Percentiles rank a stretch among this genome's conserved stretches.
phyloP scores from a whole-genome alignment of 2,329 filamentous ascomycete genomes.

The Ophiostoma ulmi region DNA sequence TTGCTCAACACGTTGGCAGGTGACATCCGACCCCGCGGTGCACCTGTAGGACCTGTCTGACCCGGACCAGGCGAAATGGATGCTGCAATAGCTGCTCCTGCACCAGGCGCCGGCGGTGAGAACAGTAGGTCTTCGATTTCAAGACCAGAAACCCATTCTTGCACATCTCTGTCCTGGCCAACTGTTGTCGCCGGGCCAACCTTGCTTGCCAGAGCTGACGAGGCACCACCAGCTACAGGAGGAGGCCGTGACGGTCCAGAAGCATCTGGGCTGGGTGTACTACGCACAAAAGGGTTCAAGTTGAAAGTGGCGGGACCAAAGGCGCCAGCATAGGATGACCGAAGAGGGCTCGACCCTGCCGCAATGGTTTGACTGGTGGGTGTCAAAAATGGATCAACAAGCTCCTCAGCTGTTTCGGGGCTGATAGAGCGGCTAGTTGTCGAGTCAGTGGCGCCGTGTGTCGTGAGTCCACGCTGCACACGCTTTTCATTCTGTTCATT shows the following conservation, averaged over 20 bases:
- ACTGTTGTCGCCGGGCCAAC: constrained; percentile 13
- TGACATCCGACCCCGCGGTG: constrained; percentile 35
- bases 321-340: constrained; percentile 16
- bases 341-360: constrained; percentile 18
- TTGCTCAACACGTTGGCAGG: constrained; percentile 31
- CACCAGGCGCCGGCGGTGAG: constrained; percentile 32
- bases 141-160: constrained; percentile 54
- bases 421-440: constrained; percentile 17
- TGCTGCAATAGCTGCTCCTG: constrained; percentile 18
- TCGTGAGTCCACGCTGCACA: neutral
- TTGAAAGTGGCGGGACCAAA: constrained; percentile 23
- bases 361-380: constrained; percentile 18
- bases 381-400: constrained; percentile 23
- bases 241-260: constrained; percentile 18
- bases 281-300: constrained; percentile 26
- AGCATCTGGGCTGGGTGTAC: constrained; percentile 41
- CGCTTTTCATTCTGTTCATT: constrained; percentile 20
- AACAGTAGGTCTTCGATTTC: constrained; percentile 52
- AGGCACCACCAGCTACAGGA: neutral
- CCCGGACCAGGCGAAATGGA: constrained; percentile 20
- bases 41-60: neutral
- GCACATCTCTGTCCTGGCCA: constrained; percentile 48
- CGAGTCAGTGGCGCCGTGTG: neutral
- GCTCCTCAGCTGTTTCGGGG: constrained; percentile 30
- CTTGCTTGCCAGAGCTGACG: neutral